Evolutionary conservation across 371 early-diverging fungal genomes (phyloP).

Genomic region (Syncephalis plumigaleata): DNA sequence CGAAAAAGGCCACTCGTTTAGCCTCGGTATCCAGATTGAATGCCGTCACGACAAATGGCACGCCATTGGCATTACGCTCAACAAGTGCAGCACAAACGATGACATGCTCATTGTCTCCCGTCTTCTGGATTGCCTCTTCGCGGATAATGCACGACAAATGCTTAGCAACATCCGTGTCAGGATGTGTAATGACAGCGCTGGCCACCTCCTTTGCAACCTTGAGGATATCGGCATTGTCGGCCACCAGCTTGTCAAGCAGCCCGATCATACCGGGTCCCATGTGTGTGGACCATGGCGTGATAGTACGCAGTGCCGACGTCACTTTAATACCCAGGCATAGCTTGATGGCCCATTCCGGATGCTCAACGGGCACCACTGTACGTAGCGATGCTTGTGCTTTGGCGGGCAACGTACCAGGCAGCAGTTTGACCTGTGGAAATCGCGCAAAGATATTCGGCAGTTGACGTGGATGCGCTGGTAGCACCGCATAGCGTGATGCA

Average conservation of each 20-base stretch:
- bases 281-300: slow-evolving; percentile 48
- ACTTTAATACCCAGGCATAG: slow-evolving; percentile 48
- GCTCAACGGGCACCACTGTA: slow-evolving; percentile 30
- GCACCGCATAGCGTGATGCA: slow-evolving; percentile 16
- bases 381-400: slow-evolving; percentile 48
- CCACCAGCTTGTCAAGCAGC: slow-evolving; percentile 24
- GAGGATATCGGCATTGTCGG: slow-evolving; percentile 17
- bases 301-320: slow-evolving; percentile 51
- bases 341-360: slow-evolving; percentile 28
- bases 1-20: slow-evolving; percentile 30
- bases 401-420: slow-evolving; percentile 21
- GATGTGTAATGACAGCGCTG: slow-evolving; percentile 25
- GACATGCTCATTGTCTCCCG: slow-evolving; percentile 21
- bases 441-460: slow-evolving; percentile 31
- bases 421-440: slow-evolving; percentile 23
- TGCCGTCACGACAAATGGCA: slow-evolving; percentile 21
- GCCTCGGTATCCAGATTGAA: slow-evolving; percentile 31
- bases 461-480: slow-evolving; percentile 50
- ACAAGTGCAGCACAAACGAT: slow-evolving; percentile 46
- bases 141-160: slow-evolving; percentile 47
- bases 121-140: slow-evolving; percentile 19
- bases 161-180: slow-evolving; percentile 42
- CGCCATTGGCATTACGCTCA: slow-evolving; percentile 30
- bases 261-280: slow-evolving; percentile 40
- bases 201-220: slow-evolving; percentile 28